These are phyloP conservation scores for Fagopyrum homotropicum DNA, from an alignment of 148 eudicot species.

Conservation along the genomic window DNA sequence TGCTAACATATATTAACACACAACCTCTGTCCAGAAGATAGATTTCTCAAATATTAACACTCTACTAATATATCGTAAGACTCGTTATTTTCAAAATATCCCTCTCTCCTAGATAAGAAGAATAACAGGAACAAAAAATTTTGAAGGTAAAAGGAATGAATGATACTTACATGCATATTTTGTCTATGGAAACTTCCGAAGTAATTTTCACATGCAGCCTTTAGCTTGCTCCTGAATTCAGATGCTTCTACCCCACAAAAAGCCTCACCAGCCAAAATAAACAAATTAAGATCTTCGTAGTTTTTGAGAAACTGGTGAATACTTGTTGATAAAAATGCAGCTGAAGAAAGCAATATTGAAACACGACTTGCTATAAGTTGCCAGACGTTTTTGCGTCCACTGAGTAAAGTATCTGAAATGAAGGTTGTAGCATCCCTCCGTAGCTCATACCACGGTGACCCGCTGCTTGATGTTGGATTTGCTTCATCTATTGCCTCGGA, in stretches of 20 bases:
- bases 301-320: conserved; percentile 86
- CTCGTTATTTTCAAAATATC: neutral
- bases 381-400: conserved; percentile 87
- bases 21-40: too few relatives aligned
- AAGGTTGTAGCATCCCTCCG: conserved; percentile 75
- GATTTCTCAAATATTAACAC: too few relatives aligned
- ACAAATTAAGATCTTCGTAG: conserved; percentile 78
- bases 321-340: conserved; percentile 83
- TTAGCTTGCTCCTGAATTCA: conserved; percentile 79
- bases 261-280: conserved; percentile 86
- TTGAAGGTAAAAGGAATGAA: neutral
- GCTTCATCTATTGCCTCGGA: conserved; percentile 33
- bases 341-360: conserved; percentile 77
- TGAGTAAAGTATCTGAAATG: conserved; percentile 72
- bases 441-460: conserved; percentile 87
- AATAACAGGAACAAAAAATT: neutral
- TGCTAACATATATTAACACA: too few relatives aligned
- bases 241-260: conserved; percentile 72
- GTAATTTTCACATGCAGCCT: conserved; percentile 75
- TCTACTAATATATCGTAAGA: neutral
- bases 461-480: conserved; percentile 50
- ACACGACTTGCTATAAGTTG: conserved; percentile 82
- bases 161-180: conserved; percentile 70
- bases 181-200: conserved; percentile 77
- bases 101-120: neutral